phyloP scores from a whole-genome alignment of 2,329 filamentous ascomycete genomes.

The Curvularia sp. region DNA sequence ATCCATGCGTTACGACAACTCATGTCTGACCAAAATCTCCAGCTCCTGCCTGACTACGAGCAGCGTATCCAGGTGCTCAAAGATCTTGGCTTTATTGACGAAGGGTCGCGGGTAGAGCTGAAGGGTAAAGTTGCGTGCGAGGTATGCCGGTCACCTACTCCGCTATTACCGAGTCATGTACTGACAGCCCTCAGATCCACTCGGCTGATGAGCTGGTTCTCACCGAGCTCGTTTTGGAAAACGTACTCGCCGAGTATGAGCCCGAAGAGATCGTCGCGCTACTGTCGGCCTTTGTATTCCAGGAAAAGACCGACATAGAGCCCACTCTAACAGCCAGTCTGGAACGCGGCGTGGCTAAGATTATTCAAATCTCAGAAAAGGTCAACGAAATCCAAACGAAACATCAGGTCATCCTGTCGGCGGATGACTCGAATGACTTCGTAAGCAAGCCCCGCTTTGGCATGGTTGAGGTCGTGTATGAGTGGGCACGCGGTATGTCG shows the following conservation, averaged over 20 bases:
- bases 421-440: conserved; percentile 93
- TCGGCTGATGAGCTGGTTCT: conserved; percentile 95
- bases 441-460: conserved; percentile 86
- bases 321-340: conserved; percentile 83
- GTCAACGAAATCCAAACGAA: conserved; percentile 88
- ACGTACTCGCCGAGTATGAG: conserved; percentile 92
- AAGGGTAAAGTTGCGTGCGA: conserved; percentile 99
- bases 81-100: conserved; percentile 91
- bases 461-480: conserved; percentile 95
- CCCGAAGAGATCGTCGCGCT: conserved; percentile 96
- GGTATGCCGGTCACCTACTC: conserved; percentile 45
- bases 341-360: conserved; percentile 81
- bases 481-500: conserved; percentile 97
- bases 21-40: conserved; percentile 95
- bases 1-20: conserved; percentile 85
- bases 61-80: conserved; percentile 91
- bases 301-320: conserved; percentile 87
- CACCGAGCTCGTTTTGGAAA: conserved; percentile 95
- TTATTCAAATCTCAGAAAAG: conserved; percentile 89
- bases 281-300: conserved; percentile 93
- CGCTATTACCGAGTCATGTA: conserved; percentile 2
- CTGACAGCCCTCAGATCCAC: conserved; percentile 67
- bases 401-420: conserved; percentile 88
- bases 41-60: conserved; percentile 94
- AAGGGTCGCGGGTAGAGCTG: conserved; percentile 83